Conservation (phyloP, 202 grass and related monocot genomes). For the Bolboschoenoplectus hybrid region DNA sequence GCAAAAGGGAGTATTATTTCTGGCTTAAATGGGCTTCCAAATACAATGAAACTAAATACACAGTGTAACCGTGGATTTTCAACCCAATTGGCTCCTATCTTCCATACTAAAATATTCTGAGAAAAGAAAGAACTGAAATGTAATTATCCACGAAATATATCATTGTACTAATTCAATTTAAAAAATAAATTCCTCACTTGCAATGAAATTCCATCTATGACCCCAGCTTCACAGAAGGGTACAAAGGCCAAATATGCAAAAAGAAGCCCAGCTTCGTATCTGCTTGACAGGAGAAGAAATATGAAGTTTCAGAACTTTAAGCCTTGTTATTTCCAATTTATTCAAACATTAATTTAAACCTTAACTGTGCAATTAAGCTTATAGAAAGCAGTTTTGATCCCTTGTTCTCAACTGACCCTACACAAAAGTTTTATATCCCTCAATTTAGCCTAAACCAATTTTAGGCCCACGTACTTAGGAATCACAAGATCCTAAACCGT, state of each 20-base stretch:
- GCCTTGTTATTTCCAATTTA: not conserved
- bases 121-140: not conserved
- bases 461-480: not conserved
- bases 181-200: slow-evolving; percentile 52
- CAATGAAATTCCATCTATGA: slow-evolving; percentile 84
- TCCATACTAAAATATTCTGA: not conserved
- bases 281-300: slow-evolving; percentile 37
- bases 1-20: not conserved
- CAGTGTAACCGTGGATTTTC: not conserved
- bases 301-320: not conserved
- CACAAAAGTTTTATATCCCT: not conserved
- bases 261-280: slow-evolving; percentile 90
- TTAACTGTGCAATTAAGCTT: not conserved
- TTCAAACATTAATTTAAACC: not conserved
- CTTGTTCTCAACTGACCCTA: not conserved
- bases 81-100: not conserved
- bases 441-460: not conserved
- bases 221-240: slow-evolving; percentile 79
- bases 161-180: not conserved
- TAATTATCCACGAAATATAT: not conserved
- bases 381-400: not conserved
- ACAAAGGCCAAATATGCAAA: slow-evolving; percentile 95
- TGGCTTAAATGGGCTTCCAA: not conserved
- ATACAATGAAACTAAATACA: not conserved
- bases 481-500: not conserved